Evolutionary conservation across 2,329 filamentous ascomycete species (phyloP).

Genomic region (Ceratocystis alfenasii): DNA sequence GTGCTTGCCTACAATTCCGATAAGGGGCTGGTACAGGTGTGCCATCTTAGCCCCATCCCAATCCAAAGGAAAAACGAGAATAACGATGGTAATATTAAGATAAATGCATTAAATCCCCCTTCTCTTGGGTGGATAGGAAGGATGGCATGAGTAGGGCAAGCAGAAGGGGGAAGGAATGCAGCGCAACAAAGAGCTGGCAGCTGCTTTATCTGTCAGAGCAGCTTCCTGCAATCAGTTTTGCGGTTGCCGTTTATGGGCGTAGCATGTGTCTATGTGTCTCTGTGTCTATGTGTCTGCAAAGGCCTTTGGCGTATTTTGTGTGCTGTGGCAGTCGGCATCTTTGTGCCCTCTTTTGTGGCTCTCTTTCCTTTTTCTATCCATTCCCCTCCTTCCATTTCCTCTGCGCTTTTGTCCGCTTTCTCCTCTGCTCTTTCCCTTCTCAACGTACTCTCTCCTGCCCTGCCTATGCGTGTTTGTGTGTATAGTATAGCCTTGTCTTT

Average conservation of each 20-base stretch:
- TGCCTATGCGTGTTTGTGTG: background rate
- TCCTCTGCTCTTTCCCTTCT: background rate
- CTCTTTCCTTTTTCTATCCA: background rate
- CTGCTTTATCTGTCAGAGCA: constrained; percentile 4
- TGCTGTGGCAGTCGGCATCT: background rate
- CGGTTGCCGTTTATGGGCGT: background rate
- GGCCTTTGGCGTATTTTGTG: background rate
- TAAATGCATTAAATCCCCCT: background rate
- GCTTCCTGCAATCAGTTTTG: constrained; percentile 1
- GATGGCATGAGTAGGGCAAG: background rate
- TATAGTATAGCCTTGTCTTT: background rate
- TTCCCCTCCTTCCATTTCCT: background rate
- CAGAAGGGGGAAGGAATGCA: constrained; percentile 10
- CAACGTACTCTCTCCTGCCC: background rate
- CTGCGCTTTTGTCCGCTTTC: background rate
- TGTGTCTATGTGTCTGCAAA: background rate
- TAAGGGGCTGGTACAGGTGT: background rate
- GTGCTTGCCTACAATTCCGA: background rate
- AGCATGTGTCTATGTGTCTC: background rate
- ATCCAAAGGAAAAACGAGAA: background rate
- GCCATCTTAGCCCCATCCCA: background rate
- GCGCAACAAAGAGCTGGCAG: constrained; percentile 11
- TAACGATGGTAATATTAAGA: background rate
- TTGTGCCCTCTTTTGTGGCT: background rate
- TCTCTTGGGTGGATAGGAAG: too few relatives aligned